Percentiles rank a stretch among this genome's conserved stretches.
phyloP scores from a whole-genome alignment of 164 flowering plant species.

The Vitis cinerea region DNA sequence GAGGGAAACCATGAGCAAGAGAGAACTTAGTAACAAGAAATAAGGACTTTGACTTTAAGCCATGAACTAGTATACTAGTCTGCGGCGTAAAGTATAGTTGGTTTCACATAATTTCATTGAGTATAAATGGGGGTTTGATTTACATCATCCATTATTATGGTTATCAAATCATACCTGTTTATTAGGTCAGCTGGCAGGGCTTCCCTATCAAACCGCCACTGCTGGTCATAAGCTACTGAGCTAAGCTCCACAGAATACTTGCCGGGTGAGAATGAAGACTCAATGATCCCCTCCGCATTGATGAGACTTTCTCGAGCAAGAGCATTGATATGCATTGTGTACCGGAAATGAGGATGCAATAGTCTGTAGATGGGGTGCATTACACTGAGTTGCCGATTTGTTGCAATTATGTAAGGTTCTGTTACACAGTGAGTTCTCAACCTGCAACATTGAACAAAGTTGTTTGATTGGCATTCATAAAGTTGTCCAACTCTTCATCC shows the following conservation, averaged over 20 bases:
- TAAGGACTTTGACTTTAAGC: no score
- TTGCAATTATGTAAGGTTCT: constrained; percentile 60
- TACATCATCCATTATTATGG: background rate
- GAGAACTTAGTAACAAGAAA: no score
- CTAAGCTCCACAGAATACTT: constrained; percentile 46
- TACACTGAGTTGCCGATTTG: constrained; percentile 32
- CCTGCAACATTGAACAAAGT: constrained; percentile 12
- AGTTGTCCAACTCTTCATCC: no score
- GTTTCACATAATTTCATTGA: no score
- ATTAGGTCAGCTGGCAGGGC: constrained; percentile 35
- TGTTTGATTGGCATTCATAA: no score
- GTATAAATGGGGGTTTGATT: no score
- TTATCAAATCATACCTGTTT: constrained; percentile 17
- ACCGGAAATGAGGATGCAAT: constrained; percentile 69
- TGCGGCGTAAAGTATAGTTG: no score
- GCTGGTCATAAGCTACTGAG: constrained; percentile 46
- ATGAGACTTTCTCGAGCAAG: constrained; percentile 57
- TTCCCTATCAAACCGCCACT: constrained; percentile 37
- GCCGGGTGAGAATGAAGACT: constrained; percentile 22
- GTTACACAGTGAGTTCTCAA: constrained; percentile 34
- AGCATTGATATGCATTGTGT: constrained; percentile 83
- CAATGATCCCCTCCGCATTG: constrained; percentile 37
- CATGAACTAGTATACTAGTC: no score
- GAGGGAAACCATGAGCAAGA: no score
- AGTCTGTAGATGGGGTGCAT: constrained; percentile 72